These are phyloP conservation scores for Talaromyces sp. DNA, from an alignment of 2,329 filamentous ascomycete genomes.

Conservation along the genomic window DNA sequence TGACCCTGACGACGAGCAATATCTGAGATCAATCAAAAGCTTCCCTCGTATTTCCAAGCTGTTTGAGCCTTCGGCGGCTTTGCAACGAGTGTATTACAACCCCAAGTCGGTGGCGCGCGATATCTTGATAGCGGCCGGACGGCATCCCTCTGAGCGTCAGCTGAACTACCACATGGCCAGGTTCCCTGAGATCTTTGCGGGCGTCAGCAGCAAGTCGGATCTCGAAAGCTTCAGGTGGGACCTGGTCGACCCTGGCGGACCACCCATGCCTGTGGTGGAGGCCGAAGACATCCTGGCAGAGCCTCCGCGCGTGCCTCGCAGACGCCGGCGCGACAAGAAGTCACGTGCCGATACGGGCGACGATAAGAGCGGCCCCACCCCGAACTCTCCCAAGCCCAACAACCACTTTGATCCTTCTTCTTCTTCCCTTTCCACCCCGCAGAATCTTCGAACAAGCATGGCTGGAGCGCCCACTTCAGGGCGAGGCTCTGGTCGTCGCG, in stretches of 20 bases:
- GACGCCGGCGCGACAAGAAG: background rate
- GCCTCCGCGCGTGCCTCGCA: constrained; percentile 16
- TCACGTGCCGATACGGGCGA: constrained; percentile 7
- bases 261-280: constrained; percentile 26
- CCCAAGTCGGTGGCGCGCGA: constrained; percentile 59
- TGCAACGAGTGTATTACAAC: constrained; percentile 51
- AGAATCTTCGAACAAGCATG: constrained; percentile 2
- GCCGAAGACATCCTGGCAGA: constrained; percentile 19
- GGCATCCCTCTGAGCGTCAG: constrained; percentile 53
- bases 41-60: constrained; percentile 38
- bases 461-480: constrained; percentile 6
- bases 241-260: constrained; percentile 53
- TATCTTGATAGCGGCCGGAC: constrained; percentile 56
- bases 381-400: background rate
- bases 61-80: constrained; percentile 33
- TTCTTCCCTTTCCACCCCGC: constrained; percentile 3
- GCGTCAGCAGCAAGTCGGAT: constrained; percentile 45
- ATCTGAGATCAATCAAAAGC: constrained; percentile 17
- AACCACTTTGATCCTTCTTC: constrained; percentile 1
- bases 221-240: constrained; percentile 58
- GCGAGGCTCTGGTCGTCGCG: constrained; percentile 14
- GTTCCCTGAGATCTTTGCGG: constrained; percentile 37
- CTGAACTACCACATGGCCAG: constrained; percentile 57
- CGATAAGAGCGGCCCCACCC: constrained; percentile 3
- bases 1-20: constrained; percentile 7